phyloP scores from a whole-genome alignment of 495 filamentous ascomycete species.

The Penicillium verhagenii region DNA sequence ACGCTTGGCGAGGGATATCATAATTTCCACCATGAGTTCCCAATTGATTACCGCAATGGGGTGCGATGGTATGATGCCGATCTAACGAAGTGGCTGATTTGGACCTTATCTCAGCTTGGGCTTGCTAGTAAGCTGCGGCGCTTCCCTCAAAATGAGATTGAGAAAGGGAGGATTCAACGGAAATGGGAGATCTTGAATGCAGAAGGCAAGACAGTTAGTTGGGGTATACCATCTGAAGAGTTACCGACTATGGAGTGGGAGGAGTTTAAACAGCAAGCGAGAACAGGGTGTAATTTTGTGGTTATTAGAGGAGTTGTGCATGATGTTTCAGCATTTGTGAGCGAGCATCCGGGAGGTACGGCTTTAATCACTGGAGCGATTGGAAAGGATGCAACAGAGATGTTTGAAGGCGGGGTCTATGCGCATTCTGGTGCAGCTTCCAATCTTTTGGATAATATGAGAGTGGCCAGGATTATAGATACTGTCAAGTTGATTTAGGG shows the following conservation, averaged over 20 bases:
- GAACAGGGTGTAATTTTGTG: slow-evolving; percentile 78
- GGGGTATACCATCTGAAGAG: slow-evolving; percentile 80
- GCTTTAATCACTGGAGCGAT: slow-evolving; percentile 81
- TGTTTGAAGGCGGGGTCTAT: slow-evolving; percentile 88
- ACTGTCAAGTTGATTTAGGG: background rate
- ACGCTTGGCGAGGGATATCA: slow-evolving; percentile 82
- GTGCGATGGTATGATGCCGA: slow-evolving; percentile 96
- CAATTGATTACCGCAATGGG: slow-evolving; percentile 93
- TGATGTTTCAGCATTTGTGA: slow-evolving; percentile 87
- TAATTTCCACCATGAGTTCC: slow-evolving; percentile 99
- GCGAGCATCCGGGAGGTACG: slow-evolving; percentile 91
- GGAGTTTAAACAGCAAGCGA: slow-evolving; percentile 77
- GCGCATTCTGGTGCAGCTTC: slow-evolving; percentile 84
- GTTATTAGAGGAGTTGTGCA: slow-evolving; percentile 88
- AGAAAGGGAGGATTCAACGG: slow-evolving; percentile 93
- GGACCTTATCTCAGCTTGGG: slow-evolving; percentile 82
- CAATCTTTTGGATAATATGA: slow-evolving; percentile 2
- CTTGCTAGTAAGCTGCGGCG: slow-evolving; percentile 90
- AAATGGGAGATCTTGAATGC: slow-evolving; percentile 94
- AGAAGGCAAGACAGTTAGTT: slow-evolving; percentile 81
- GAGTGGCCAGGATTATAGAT: background rate
- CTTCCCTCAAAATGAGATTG: slow-evolving; percentile 92
- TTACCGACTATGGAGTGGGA: slow-evolving; percentile 72
- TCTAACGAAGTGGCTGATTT: slow-evolving; percentile 96
- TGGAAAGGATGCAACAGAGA: slow-evolving; percentile 92